These are phyloP conservation scores for Talaromyces sp. DNA, from an alignment of 2,329 filamentous ascomycete species.

Conservation along the genomic window DNA sequence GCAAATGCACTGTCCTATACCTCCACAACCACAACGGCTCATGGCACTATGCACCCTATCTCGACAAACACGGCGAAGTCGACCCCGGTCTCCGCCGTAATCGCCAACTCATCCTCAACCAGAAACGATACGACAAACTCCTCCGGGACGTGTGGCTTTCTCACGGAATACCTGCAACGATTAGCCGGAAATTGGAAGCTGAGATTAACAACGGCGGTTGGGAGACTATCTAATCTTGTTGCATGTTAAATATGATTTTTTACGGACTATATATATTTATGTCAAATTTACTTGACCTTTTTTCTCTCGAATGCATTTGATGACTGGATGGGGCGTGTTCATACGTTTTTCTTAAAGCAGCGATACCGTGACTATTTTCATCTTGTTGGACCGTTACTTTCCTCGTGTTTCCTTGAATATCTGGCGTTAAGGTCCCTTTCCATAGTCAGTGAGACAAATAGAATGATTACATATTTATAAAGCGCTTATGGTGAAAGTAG, in stretches of 20 bases:
- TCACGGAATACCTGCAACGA: conserved; percentile 82
- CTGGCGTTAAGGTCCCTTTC: neutral
- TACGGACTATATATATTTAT: neutral
- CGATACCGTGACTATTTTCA: neutral
- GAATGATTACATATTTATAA: neutral
- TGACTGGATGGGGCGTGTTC: conserved; percentile 8
- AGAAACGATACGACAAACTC: conserved; percentile 87
- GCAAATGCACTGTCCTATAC: conserved; percentile 90
- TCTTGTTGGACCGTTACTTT: neutral
- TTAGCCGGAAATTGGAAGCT: conserved; percentile 83
- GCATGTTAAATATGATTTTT: neutral
- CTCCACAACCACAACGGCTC: conserved; percentile 77
- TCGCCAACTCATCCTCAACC: conserved; percentile 86
- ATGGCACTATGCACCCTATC: conserved; percentile 84
- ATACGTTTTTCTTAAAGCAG: conserved; percentile 3
- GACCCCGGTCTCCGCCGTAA: conserved; percentile 86
- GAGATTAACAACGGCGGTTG: conserved; percentile 97
- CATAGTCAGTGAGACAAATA: neutral
- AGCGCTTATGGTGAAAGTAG: neutral
- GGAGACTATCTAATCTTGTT: conserved; percentile 61
- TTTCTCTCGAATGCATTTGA: neutral
- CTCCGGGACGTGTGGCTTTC: conserved; percentile 81
- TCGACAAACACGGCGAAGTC: conserved; percentile 93
- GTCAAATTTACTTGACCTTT: neutral
- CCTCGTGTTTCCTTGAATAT: neutral